These are phyloP conservation scores for Darksidea phi DNA, from an alignment of 495 filamentous ascomycete species.

Conservation along the genomic window DNA sequence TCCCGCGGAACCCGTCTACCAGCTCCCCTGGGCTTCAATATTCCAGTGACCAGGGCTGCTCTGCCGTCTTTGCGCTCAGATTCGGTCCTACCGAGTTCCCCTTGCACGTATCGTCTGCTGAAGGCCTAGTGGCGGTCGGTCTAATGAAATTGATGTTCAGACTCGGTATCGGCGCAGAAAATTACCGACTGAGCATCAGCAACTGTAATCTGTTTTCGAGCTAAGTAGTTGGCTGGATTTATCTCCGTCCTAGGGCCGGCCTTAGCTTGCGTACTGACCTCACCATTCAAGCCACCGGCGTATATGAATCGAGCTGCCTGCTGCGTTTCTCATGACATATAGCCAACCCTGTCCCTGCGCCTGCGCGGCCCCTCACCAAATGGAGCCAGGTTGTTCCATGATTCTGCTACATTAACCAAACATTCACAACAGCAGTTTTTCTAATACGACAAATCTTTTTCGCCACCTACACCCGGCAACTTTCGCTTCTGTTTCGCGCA, in stretches of 20 bases:
- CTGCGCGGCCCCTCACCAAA: too few relatives aligned
- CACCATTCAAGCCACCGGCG: constrained; percentile 13
- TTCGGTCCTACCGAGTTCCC: too few relatives aligned
- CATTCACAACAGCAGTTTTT: too few relatives aligned
- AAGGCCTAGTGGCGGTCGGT: neutral
- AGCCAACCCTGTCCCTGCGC: neutral
- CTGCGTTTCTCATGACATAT: neutral
- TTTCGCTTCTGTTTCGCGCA: too few relatives aligned
- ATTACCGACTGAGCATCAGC: neutral
- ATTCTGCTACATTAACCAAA: too few relatives aligned
- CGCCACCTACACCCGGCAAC: too few relatives aligned
- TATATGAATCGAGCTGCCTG: constrained; percentile 24
- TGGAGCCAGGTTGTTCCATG: too few relatives aligned
- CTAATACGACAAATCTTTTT: too few relatives aligned
- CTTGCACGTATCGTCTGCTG: neutral
- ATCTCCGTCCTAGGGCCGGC: constrained; percentile 18
- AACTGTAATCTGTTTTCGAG: constrained; percentile 9
- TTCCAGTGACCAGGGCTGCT: too few relatives aligned
- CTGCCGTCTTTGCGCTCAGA: too few relatives aligned
- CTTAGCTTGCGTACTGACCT: constrained; percentile 24
- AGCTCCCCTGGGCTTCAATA: too few relatives aligned
- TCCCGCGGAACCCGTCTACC: too few relatives aligned
- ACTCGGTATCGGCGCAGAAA: neutral
- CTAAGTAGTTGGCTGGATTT: constrained; percentile 14
- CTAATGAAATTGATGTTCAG: neutral